Percentiles rank a stretch among this genome's conserved stretches.
Evolutionary conservation across 2,329 filamentous ascomycete species (phyloP).

Genomic region (Penicillium oxalicum): DNA sequence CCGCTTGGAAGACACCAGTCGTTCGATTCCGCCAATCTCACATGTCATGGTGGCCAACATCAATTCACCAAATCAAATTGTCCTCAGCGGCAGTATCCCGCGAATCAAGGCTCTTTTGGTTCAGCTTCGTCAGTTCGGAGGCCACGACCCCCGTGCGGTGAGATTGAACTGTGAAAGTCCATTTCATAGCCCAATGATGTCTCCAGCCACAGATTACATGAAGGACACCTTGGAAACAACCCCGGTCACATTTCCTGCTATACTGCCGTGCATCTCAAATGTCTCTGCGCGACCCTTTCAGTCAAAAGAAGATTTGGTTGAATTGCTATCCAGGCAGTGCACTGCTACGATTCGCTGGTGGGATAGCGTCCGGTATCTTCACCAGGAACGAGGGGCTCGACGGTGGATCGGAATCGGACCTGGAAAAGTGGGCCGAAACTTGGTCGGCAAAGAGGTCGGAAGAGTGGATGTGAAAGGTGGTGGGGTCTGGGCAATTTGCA

Average conservation of each 20-base stretch:
- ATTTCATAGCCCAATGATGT: constrained; percentile 90
- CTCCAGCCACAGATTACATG: constrained; percentile 72
- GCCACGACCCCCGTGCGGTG: constrained; percentile 85
- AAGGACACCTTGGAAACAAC: constrained; percentile 57
- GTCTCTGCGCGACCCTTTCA: constrained; percentile 73
- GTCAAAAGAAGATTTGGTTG: constrained; percentile 67
- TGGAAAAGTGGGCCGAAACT: constrained; percentile 85
- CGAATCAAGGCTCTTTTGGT: constrained; percentile 74
- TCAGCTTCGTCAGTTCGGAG: constrained; percentile 81
- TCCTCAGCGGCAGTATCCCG: constrained; percentile 79
- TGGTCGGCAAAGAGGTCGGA: constrained; percentile 92
- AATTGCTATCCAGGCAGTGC: constrained; percentile 71
- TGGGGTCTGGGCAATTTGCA: constrained; percentile 86
- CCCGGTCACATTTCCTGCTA: constrained; percentile 66
- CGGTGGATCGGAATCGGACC: constrained; percentile 90
- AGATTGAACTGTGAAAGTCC: constrained; percentile 80
- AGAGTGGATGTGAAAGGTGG: constrained; percentile 76
- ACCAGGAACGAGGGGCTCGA: constrained; percentile 72
- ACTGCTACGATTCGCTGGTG: constrained; percentile 95
- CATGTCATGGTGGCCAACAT: constrained; percentile 89
- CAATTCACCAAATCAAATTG: constrained; percentile 95
- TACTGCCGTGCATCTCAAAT: constrained; percentile 77
- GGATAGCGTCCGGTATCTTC: constrained; percentile 84
- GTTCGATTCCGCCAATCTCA: constrained; percentile 68
- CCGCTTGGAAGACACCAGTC: constrained; percentile 60